Percentiles rank a stretch among this genome's conserved stretches.
These are phyloP conservation scores for Saccharomycopsis malanga DNA, from an alignment of 805 yeast species.

Conservation along the genomic window DNA sequence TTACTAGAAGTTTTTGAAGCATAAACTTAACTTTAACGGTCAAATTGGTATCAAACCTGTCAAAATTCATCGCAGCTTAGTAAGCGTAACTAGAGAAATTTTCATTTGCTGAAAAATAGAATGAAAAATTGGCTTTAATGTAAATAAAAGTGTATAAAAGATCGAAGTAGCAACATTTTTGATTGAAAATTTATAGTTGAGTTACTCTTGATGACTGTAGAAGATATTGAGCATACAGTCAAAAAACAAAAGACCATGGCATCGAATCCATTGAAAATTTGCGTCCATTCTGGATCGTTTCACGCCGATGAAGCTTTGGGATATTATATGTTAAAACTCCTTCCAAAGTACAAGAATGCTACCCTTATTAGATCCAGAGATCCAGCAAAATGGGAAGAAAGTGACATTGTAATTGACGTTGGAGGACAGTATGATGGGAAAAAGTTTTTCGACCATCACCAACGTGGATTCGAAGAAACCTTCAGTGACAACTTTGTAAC, in stretches of 20 bases:
- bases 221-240: no score
- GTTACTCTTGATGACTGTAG: no score
- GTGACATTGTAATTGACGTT: conserved; percentile 94
- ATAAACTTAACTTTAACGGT: no score
- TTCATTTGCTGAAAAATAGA: no score
- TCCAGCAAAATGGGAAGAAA: conserved; percentile 70
- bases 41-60: no score
- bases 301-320: conserved; percentile 98
- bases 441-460: conserved; percentile 93
- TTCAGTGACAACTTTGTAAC: conserved; percentile 61
- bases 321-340: conserved; percentile 68
- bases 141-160: no score
- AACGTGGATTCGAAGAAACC: conserved; percentile 77
- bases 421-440: conserved; percentile 82
- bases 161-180: no score
- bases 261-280: conserved; percentile 45
- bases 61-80: no score
- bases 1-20: no score
- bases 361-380: conserved; percentile 77
- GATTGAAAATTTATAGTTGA: no score
- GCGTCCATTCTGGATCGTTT: conserved; percentile 86
- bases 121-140: no score
- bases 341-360: conserved; percentile 64
- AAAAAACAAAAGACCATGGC: conserved; percentile 1
- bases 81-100: no score